Evolutionary conservation across 768 basidiomycete species (phyloP).

Genomic region (Mycena alexandri): DNA sequence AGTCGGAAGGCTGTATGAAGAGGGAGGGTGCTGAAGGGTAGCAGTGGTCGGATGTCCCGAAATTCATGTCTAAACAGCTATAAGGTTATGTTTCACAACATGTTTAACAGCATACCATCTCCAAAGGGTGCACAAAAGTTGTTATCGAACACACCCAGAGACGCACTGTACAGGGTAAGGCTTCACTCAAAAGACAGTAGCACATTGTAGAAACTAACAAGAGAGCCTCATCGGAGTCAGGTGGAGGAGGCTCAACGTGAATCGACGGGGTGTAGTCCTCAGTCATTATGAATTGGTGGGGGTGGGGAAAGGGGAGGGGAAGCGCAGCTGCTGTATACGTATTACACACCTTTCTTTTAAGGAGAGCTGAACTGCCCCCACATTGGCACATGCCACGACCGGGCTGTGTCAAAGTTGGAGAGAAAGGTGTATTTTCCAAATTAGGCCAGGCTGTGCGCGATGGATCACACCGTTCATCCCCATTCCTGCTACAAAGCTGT

Average conservation of each 20-base stretch:
- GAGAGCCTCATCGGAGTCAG: constrained; percentile 29
- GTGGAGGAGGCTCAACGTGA: constrained; percentile 28
- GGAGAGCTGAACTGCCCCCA: constrained; percentile 4
- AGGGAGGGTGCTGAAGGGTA: constrained; percentile 24
- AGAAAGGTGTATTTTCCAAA: neutral
- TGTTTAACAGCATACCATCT: constrained; percentile 19
- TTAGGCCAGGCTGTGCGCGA: neutral
- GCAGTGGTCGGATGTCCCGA: constrained; percentile 12
- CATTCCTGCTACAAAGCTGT: too few relatives aligned
- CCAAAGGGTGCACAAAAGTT: constrained; percentile 17
- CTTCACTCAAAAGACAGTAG: constrained; percentile 4
- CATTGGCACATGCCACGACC: neutral
- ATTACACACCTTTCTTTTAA: constrained; percentile 26
- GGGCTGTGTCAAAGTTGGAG: constrained; percentile 16
- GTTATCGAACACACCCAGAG: constrained; percentile 36
- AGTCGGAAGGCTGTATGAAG: constrained; percentile 35
- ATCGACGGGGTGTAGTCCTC: constrained; percentile 37
- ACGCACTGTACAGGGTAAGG: constrained; percentile 22
- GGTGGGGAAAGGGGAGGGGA: constrained; percentile 14
- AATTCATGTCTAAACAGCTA: constrained; percentile 20
- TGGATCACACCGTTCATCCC: too few relatives aligned
- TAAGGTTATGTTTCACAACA: neutral
- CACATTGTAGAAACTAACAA: constrained; percentile 25
- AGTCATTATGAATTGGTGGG: constrained; percentile 29
- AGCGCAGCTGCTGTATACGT: constrained; percentile 26